phyloP scores from a whole-genome alignment of 306 rosid genomes.

The Medicago lupulina region DNA sequence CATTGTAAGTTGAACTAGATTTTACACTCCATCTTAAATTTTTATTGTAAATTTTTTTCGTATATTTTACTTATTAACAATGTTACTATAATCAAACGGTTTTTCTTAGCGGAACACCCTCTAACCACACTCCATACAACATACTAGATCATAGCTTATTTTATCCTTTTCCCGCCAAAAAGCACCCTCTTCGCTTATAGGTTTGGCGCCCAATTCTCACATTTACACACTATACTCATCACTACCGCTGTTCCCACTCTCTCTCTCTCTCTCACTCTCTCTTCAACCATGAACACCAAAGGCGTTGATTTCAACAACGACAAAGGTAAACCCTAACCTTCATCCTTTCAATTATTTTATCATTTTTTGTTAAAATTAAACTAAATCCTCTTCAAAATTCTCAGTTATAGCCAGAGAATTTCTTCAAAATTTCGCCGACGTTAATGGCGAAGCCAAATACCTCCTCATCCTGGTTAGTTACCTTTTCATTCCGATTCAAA shows the following conservation, averaged over 20 bases:
- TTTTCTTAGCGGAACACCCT: neutral
- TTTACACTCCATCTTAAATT: no score
- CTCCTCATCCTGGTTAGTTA: conserved; percentile 66
- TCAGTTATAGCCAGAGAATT: conserved; percentile 85
- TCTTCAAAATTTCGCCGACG: conserved; percentile 76
- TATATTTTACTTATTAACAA: no score
- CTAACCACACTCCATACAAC: neutral
- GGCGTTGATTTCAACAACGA: conserved; percentile 68
- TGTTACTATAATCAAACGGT: neutral
- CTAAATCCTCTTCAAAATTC: neutral
- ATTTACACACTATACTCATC: neutral
- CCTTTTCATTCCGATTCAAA: neutral
- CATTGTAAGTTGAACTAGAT: no score
- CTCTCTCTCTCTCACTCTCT: neutral
- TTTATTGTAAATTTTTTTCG: no score
- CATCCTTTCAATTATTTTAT: neutral
- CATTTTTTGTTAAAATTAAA: neutral
- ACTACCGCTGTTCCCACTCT: neutral
- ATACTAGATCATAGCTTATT: conserved; percentile 6
- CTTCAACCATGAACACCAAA: conserved; percentile 55
- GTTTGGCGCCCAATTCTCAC: conserved; percentile 68
- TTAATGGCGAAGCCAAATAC: conserved; percentile 76
- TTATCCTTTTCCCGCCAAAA: conserved; percentile 89
- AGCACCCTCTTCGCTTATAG: conserved; percentile 6
- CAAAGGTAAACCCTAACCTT: conserved; percentile 56